Evolutionary conservation across 352 stramenopile species (phyloP).

Genomic region (Globisporangium recalcitrans): DNA sequence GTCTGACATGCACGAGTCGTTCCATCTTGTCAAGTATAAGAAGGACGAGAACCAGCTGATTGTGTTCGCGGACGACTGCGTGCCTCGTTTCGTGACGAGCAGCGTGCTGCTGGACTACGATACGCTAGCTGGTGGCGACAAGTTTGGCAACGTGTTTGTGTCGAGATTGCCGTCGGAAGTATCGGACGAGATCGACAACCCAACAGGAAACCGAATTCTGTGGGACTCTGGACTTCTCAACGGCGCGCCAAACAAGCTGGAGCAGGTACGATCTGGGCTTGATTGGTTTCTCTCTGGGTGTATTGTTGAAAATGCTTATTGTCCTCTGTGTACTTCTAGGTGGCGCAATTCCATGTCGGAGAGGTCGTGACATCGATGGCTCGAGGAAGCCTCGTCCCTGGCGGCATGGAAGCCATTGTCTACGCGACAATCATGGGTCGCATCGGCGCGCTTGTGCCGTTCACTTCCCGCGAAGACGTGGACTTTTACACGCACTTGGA

Average conservation of each 20-base stretch:
- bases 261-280: slow-evolving; percentile 60
- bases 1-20: slow-evolving; percentile 94
- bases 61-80: slow-evolving; percentile 95
- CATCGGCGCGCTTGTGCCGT: slow-evolving; percentile 96
- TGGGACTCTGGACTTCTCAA: slow-evolving; percentile 94
- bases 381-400: slow-evolving; percentile 92
- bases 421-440: slow-evolving; percentile 96
- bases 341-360: slow-evolving; percentile 96
- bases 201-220: slow-evolving; percentile 93
- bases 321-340: slow-evolving; percentile 17
- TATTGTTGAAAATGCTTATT: too few species aligned
- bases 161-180: slow-evolving; percentile 90
- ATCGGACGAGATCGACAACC: slow-evolving; percentile 95
- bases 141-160: slow-evolving; percentile 99
- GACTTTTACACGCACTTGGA: slow-evolving; percentile 99
- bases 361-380: slow-evolving; percentile 98
- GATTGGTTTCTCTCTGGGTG: not conserved
- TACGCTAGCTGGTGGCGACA: slow-evolving; percentile 96
- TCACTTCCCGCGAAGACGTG: slow-evolving; percentile 95
- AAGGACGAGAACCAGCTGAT: slow-evolving; percentile 94
- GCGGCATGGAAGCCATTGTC: slow-evolving; percentile 95
- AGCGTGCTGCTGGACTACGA: slow-evolving; percentile 96
- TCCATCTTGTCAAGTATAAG: slow-evolving; percentile 98
- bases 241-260: slow-evolving; percentile 95
- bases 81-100: slow-evolving; percentile 78